Conservation (phyloP, 345 rosid species). For the Crucihimalaya himalaica region DNA sequence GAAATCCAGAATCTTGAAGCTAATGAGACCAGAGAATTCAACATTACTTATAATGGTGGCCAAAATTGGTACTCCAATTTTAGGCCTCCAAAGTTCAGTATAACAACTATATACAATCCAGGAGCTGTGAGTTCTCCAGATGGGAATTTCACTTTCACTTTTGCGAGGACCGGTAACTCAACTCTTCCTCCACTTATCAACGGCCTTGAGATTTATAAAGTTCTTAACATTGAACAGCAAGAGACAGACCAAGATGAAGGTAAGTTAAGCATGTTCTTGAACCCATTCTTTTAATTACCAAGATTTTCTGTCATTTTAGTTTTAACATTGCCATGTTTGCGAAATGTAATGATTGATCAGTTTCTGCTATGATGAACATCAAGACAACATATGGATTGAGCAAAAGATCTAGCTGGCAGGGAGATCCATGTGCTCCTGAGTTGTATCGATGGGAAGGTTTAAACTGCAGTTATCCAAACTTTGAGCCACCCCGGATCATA, state of each 20-base stretch:
- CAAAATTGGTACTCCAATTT: constrained; percentile 8
- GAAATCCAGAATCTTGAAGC: constrained; percentile 36
- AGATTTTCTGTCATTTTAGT: background rate
- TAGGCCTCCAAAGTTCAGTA: constrained; percentile 26
- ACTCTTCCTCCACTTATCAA: constrained; percentile 47
- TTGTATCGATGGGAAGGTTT: constrained; percentile 47
- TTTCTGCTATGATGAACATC: constrained; percentile 46
- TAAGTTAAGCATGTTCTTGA: constrained; percentile 2
- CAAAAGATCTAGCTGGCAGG: constrained; percentile 45
- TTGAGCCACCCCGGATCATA: constrained; percentile 39
- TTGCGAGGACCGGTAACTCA: constrained; percentile 27
- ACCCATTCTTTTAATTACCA: background rate
- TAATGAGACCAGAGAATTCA: constrained; percentile 42
- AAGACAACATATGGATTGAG: constrained; percentile 41
- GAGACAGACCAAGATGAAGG: constrained; percentile 43
- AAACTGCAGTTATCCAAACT: constrained; percentile 36
- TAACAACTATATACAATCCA: constrained; percentile 32
- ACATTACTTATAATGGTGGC: constrained; percentile 40
- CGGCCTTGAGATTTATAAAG: constrained; percentile 42
- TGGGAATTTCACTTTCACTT: constrained; percentile 23
- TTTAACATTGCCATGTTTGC: background rate
- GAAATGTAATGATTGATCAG: constrained; percentile 34
- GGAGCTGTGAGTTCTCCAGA: constrained; percentile 18
- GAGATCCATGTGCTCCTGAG: constrained; percentile 52
- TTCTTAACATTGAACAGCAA: constrained; percentile 12